Base-by-base conservation (phyloP, 495 filamentous ascomycete species). In the Xylaria flabelliformis region DNA sequence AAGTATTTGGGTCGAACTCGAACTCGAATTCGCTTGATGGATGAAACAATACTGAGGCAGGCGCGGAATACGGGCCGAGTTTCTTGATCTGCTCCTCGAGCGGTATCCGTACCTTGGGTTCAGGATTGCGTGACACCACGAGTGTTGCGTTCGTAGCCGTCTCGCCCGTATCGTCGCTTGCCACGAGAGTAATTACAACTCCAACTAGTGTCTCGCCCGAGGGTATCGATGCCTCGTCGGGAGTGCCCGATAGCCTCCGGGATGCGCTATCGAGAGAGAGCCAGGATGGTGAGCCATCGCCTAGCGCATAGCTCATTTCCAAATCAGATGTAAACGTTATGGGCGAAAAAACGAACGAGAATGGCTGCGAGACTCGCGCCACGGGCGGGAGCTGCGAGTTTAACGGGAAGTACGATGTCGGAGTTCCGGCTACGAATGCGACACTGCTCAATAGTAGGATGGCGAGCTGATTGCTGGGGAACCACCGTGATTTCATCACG, bases 381-480 rank as follows among this genome's bases (percentile, higher is more conserved):
- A 94, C 90, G 4, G 91, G 91, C 48, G 92, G 92, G 13, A 94
- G 85, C 76, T 96, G 92, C 6, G 91, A 86, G 79, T 94, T 94
- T 73, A 95, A 85, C 0, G 91, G 91, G 64, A 93, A 91, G 46
- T 87, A 87, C 63, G 90, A 82, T 67, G 78, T 72, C 66, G 86
- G 84, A 29, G 62, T 71, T 50, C 69, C 51, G 12, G 56, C n/a
- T 8, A 48, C 56, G 7, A 36, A 34, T n/a, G 10, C n/a, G 8
- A 44, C 29, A 8, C 39, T 44, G 69, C 44, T 34, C 6, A 71
- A n/a, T n/a, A 71, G 50, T 46, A 62, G n/a, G 59, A 56, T 64
- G 19, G 50, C 24, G 48, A 71, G 59, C 6, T 64, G 69, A 50
- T 13, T 44, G 24, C 34, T 3, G 44, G 55, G 0, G 3, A 36